Evolutionary conservation across 1,284 basidiomycete genomes (phyloP).

Genomic region (Ceratobasidium sp.): DNA sequence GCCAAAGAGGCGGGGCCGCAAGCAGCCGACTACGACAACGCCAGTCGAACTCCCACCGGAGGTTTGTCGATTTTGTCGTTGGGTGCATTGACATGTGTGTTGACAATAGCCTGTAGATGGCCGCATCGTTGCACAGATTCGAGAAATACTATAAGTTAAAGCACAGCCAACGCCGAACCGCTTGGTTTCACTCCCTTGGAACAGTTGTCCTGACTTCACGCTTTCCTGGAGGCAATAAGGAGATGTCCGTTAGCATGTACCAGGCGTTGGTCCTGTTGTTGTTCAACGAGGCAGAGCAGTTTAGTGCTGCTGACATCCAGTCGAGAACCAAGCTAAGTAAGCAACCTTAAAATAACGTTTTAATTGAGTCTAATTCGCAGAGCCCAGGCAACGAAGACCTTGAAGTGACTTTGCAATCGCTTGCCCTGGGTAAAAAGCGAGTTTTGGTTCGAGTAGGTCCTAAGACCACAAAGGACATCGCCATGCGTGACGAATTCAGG

Average conservation of each 20-base stretch:
- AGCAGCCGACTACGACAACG: not conserved
- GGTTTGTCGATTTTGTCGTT: conserved; percentile 58
- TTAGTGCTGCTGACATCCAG: conserved; percentile 66
- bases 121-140: conserved; percentile 73
- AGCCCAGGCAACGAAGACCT: conserved; percentile 78
- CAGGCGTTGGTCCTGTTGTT: conserved; percentile 89
- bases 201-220: conserved; percentile 78
- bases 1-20: not conserved
- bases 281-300: conserved; percentile 78
- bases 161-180: conserved; percentile 78
- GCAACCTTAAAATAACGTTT: not conserved
- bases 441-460: conserved; percentile 80
- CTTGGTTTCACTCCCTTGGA: conserved; percentile 87
- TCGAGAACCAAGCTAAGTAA: conserved; percentile 63
- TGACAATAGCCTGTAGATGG: conserved; percentile 67
- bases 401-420: conserved; percentile 87
- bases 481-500: conserved; percentile 80
- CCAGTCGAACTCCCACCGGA: conserved; percentile 64
- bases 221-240: conserved; percentile 82
- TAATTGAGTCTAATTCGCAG: not conserved
- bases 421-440: conserved; percentile 91
- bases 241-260: conserved; percentile 90
- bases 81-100: not conserved
- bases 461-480: conserved; percentile 84
- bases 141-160: conserved; percentile 78